Evolutionary conservation across 225 moss, liverwort and hornwort species (phyloP).

Genomic region (Asterella californica): DNA sequence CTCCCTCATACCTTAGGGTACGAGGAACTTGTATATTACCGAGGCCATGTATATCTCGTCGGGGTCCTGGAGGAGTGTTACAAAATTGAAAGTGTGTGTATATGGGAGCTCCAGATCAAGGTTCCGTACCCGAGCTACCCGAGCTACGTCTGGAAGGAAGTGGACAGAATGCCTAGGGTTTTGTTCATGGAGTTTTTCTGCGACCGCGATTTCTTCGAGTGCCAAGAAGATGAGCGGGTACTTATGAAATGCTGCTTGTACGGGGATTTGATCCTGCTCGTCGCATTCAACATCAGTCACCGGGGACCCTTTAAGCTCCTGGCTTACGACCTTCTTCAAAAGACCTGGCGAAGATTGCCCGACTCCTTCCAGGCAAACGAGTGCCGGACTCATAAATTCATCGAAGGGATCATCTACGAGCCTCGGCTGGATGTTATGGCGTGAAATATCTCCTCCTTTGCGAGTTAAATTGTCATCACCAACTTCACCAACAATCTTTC

Average conservation of each 20-base stretch:
- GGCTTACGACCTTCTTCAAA: constrained; percentile 47
- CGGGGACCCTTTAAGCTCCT: constrained; percentile 38
- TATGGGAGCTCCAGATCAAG: constrained; percentile 40
- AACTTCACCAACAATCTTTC: too few relatives aligned
- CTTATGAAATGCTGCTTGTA: constrained; percentile 48
- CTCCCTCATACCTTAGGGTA: constrained; percentile 53
- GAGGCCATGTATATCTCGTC: constrained; percentile 47
- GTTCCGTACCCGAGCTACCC: constrained; percentile 29
- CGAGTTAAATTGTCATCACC: not conserved
- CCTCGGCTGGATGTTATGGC: constrained; percentile 52
- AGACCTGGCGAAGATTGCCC: constrained; percentile 48
- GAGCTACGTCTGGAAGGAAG: constrained; percentile 48
- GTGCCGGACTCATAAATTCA: constrained; percentile 44
- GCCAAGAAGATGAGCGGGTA: constrained; percentile 50
- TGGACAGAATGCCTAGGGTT: constrained; percentile 51
- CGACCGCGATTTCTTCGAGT: constrained; percentile 51
- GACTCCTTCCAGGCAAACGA: constrained; percentile 39
- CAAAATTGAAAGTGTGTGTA: constrained; percentile 51
- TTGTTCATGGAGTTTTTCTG: constrained; percentile 53
- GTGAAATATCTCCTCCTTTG: not conserved
- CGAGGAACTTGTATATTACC: constrained; percentile 55
- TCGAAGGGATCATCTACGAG: constrained; percentile 58
- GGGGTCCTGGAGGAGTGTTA: constrained; percentile 53
- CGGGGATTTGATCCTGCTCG: constrained; percentile 38
- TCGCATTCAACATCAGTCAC: constrained; percentile 36